phyloP scores from a whole-genome alignment of 208 protist species.

The Crithidia mellificae region DNA sequence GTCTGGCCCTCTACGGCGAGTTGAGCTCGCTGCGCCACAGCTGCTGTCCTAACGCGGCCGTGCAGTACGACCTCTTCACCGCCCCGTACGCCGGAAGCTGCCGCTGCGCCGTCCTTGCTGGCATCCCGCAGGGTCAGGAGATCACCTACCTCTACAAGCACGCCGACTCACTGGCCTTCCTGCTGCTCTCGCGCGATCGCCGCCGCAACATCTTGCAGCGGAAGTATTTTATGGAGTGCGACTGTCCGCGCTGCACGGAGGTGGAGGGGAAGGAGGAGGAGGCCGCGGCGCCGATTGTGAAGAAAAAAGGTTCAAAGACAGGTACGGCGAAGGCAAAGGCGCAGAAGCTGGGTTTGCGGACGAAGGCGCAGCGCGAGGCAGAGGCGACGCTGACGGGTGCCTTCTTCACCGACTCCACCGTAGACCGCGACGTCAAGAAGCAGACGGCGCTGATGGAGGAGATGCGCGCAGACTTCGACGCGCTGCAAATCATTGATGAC shows the following conservation, averaged over 20 bases:
- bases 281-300: not conserved
- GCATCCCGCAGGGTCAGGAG: conserved; percentile 41
- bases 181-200: conserved; percentile 52
- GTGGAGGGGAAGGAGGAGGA: conserved; percentile 7
- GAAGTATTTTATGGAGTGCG: conserved; percentile 49
- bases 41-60: conserved; percentile 50
- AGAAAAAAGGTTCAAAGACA: not conserved
- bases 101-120: conserved; percentile 36
- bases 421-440: conserved; percentile 36
- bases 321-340: conserved; percentile 1
- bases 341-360: conserved; percentile 14
- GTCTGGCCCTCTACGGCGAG: conserved; percentile 45
- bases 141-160: conserved; percentile 52
- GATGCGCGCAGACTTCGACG: conserved; percentile 47
- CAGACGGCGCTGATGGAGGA: conserved; percentile 34
- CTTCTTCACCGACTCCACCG: conserved; percentile 50
- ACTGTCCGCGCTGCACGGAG: conserved; percentile 45
- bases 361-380: conserved; percentile 23
- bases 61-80: conserved; percentile 40
- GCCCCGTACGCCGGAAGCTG: conserved; percentile 43
- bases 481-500: conserved; percentile 49
- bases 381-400: conserved; percentile 48
- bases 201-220: conserved; percentile 38
- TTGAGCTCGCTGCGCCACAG: conserved; percentile 46
- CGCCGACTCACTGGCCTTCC: conserved; percentile 50